Evolutionary conservation across 331 rosid species (phyloP), one percentile per base, ranked within the genome.

Genomic region (Dryas integrifolia): DNA sequence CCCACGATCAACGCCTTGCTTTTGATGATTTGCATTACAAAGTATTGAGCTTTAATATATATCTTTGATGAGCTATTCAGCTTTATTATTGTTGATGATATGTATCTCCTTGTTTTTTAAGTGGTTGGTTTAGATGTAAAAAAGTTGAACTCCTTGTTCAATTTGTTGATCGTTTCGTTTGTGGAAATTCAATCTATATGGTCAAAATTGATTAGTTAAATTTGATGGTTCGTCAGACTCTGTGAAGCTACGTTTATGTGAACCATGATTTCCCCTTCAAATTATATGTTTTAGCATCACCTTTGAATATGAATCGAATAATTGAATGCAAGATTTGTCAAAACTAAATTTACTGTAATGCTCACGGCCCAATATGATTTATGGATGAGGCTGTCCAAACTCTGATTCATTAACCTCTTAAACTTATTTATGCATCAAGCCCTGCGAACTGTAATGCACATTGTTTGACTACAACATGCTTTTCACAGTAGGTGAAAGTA

Each of bases 131-230:
- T 56, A 15, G 38, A 62, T 62, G 72, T 40, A 35, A 55, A 45
- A n/a, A 45, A n/a, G 43, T 35, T 76, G 69, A 18, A 62, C 55
- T 76, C 40, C 0, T 67, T 21, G 51, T 57, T 39, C 44, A 35
- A n/a, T 30, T n/a, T 44, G n/a, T 5, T 26, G 5, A 24, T 2
- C 3, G 4, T 18, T 47, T 67, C 12, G 58, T 15, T 44, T 30
- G 59, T 57, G 15, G 52, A 48, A 46, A 18, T 58, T 75, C 40
- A 56, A 46, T 47, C 39, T 30, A 16, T 9, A 9, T 38, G 56
- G 16, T 35, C 10, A 0, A 56, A 24, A 21, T 44, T 58, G 6
- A 39, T 40, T 53, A 0, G 16, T n/a, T 0, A 26, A 12, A 15
- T 30, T 12, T 6, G 9, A 14, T 50, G 45, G 38, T 39, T 14